Conservation (phyloP, 768 basidiomycete genomes). For the Vishniacozyma victoriae region DNA sequence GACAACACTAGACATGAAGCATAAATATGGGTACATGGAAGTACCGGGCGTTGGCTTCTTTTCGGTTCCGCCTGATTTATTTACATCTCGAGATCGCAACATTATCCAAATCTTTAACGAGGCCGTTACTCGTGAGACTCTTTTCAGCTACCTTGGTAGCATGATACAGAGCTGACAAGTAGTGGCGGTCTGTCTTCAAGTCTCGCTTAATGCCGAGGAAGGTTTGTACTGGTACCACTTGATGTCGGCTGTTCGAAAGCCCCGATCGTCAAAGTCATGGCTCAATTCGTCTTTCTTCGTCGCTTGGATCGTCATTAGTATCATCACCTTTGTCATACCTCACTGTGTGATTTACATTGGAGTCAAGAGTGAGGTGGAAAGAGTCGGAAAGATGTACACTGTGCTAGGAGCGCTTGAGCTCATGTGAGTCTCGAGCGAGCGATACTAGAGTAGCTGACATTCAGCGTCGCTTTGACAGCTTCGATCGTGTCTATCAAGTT, state of each 20-base stretch:
- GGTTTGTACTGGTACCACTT: slow-evolving; percentile 35
- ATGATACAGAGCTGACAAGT: neutral
- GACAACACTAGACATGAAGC: too few species aligned
- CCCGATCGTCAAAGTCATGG: slow-evolving; percentile 20
- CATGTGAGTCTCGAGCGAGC: slow-evolving; percentile 9
- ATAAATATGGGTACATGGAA: too few species aligned
- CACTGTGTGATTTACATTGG: slow-evolving; percentile 9
- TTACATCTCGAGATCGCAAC: neutral
- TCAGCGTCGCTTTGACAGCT: slow-evolving; percentile 14
- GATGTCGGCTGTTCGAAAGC: slow-evolving; percentile 28
- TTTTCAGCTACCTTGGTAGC: neutral
- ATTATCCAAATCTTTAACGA: too few species aligned
- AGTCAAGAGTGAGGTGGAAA: slow-evolving; percentile 7
- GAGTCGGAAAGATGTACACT: slow-evolving; percentile 11
- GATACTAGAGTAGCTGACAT: neutral
- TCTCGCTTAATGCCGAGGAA: slow-evolving; percentile 29
- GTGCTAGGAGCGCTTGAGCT: slow-evolving; percentile 17
- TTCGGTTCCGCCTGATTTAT: neutral
- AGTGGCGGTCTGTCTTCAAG: slow-evolving; percentile 22
- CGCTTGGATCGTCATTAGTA: slow-evolving; percentile 22
- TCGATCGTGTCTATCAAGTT: slow-evolving; percentile 24
- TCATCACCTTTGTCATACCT: slow-evolving; percentile 1
- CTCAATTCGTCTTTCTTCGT: slow-evolving; percentile 19
- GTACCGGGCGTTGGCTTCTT: neutral
- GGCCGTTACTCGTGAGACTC: neutral